These are phyloP conservation scores for Voacanga thouarsii DNA, from an alignment of 257 asterid species.

Conservation along the genomic window DNA sequence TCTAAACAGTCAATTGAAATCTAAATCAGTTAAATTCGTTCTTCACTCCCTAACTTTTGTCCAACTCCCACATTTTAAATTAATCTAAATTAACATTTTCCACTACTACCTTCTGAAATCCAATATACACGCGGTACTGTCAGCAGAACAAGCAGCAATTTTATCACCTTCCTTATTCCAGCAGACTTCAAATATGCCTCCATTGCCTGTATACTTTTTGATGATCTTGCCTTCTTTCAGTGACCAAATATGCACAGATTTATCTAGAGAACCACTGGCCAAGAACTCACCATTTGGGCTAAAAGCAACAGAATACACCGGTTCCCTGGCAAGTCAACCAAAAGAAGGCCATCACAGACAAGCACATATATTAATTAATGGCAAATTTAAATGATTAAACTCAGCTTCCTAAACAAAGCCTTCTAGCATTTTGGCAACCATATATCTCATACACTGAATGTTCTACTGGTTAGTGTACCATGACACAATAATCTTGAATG, in stretches of 20 bases:
- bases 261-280: slow-evolving; percentile 40
- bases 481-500: neutral
- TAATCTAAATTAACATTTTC: neutral
- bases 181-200: slow-evolving; percentile 34
- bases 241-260: slow-evolving; percentile 29
- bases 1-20: neutral
- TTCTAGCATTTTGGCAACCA: neutral
- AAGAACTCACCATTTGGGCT: slow-evolving; percentile 36
- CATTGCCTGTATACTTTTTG: slow-evolving; percentile 24
- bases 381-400: neutral
- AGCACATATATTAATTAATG: neutral
- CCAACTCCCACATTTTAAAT: neutral
- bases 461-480: neutral
- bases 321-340: slow-evolving; percentile 22
- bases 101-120: slow-evolving; percentile 35
- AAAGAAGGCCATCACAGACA: neutral
- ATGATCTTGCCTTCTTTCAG: slow-evolving; percentile 28
- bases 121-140: slow-evolving; percentile 22
- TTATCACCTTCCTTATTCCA: slow-evolving; percentile 34
- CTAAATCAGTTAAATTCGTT: neutral
- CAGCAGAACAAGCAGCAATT: slow-evolving; percentile 30
- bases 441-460: neutral
- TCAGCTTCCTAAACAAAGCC: neutral
- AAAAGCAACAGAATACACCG: slow-evolving; percentile 34
- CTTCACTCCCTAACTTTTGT: neutral